Percentiles rank a stretch among this genome's conserved stretches.
These are phyloP conservation scores for Setaria italica DNA, from an alignment of 202 grass and related monocot genomes.

Conservation along the genomic window DNA sequence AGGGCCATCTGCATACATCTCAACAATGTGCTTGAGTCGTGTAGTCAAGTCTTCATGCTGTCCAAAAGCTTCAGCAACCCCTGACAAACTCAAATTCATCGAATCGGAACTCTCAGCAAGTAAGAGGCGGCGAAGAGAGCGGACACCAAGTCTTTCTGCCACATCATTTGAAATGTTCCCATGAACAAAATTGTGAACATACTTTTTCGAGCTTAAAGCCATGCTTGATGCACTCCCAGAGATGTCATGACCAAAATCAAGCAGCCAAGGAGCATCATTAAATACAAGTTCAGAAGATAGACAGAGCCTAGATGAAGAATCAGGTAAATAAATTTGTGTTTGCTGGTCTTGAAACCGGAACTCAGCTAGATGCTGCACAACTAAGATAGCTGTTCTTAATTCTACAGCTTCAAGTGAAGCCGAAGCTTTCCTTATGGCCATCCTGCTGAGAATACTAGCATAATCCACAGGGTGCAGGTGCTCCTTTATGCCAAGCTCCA, in stretches of 20 bases:
- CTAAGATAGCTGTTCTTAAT: constrained; percentile 74
- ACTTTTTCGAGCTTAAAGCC: constrained; percentile 62
- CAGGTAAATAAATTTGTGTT: constrained; percentile 90
- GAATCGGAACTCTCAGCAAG: constrained; percentile 99
- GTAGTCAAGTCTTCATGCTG: constrained; percentile 99
- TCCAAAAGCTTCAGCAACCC: constrained; percentile 96
- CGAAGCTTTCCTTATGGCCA: constrained; percentile 74
- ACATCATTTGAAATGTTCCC: constrained; percentile 97
- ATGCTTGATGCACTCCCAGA: constrained; percentile 57
- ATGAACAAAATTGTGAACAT: constrained; percentile 97
- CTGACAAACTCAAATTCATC: constrained; percentile 97
- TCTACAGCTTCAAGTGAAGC: constrained; percentile 78
- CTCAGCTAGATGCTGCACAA: constrained; percentile 90
- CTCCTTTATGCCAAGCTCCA: constrained; percentile 96
- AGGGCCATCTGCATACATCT: constrained; percentile 99
- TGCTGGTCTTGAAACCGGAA: constrained; percentile 82
- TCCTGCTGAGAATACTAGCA: constrained; percentile 87
- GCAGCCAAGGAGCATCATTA: constrained; percentile 98
- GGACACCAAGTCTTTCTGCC: constrained; percentile 90
- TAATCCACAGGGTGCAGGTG: constrained; percentile 75
- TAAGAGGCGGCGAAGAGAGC: constrained; percentile 91
- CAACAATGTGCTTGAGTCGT: constrained; percentile 93
- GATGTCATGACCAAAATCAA: constrained; percentile 68
- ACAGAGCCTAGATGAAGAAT: constrained; percentile 82
- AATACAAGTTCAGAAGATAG: constrained; percentile 91